phyloP scores from a whole-genome alignment of 345 rosid species.

The Passiflora organensis region DNA sequence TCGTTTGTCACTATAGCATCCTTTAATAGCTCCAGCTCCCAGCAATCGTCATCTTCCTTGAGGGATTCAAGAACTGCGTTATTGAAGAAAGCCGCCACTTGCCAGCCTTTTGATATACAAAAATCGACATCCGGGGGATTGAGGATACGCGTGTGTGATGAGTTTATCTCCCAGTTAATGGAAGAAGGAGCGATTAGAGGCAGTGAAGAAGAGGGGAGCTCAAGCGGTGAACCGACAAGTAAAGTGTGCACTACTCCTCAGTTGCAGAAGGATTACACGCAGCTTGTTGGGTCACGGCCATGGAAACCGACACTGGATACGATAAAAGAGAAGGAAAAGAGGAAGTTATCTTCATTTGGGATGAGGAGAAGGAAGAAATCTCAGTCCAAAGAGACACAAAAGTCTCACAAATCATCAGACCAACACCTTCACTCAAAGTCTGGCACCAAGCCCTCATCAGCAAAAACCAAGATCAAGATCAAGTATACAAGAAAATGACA shows the following conservation, averaged over 20 bases:
- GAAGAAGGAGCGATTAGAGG: slow-evolving; percentile 28
- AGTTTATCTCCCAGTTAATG: slow-evolving; percentile 60
- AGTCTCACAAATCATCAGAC: slow-evolving; percentile 16
- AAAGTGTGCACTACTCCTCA: slow-evolving; percentile 62
- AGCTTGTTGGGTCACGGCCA: slow-evolving; percentile 44
- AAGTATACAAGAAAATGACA: slow-evolving; percentile 22
- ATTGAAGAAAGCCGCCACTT: slow-evolving; percentile 24
- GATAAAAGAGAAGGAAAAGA: slow-evolving; percentile 47
- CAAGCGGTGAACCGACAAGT: slow-evolving; percentile 7
- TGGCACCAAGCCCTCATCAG: slow-evolving; percentile 11
- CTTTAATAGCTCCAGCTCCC: slow-evolving; percentile 20
- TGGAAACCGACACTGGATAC: slow-evolving; percentile 92
- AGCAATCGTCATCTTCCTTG: slow-evolving; percentile 10
- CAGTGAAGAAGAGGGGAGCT: slow-evolving; percentile 6
- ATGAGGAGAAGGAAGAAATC: slow-evolving; percentile 43
- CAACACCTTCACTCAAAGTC: slow-evolving; percentile 18
- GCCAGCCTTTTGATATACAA: slow-evolving; percentile 59
- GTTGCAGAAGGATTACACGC: slow-evolving; percentile 57
- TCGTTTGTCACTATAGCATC: slow-evolving; percentile 67
- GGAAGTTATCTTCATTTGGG: slow-evolving; percentile 39
- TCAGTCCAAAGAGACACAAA: background rate
- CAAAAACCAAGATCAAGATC: slow-evolving; percentile 37
- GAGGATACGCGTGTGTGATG: slow-evolving; percentile 71
- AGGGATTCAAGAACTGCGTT: slow-evolving; percentile 19
- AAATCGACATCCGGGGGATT: slow-evolving; percentile 50